Percentiles rank a stretch among this genome's conserved stretches.
Conservation (phyloP, 495 filamentous ascomycete species). For the Penicillium crystallinum region DNA sequence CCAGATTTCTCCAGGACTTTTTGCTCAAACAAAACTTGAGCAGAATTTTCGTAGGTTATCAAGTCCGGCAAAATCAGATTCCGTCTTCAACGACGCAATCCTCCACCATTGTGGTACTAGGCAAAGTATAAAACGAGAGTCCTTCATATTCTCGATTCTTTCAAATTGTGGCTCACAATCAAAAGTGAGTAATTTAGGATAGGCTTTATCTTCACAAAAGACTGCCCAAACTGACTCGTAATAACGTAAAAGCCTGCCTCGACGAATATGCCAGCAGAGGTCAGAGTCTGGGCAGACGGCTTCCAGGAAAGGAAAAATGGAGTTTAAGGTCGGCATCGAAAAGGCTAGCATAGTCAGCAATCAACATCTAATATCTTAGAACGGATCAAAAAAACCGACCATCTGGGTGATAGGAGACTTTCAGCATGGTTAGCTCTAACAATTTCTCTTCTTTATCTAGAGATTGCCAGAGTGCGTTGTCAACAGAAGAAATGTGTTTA, state of each 20-base stretch:
- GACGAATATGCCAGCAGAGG: conserved; percentile 10
- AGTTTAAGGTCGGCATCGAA: conserved; percentile 12
- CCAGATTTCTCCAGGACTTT: too few species aligned
- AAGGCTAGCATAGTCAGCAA: conserved; percentile 8
- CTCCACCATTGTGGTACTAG: too few species aligned
- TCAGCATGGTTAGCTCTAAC: conserved; percentile 12
- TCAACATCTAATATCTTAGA: not conserved
- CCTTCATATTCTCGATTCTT: too few species aligned
- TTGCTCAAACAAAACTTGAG: too few species aligned
- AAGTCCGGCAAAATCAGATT: too few species aligned
- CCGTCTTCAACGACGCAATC: too few species aligned
- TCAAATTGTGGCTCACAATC: conserved; percentile 7
- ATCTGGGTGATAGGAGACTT: conserved; percentile 7
- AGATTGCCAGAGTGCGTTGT: conserved; percentile 9
- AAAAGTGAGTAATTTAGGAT: not conserved
- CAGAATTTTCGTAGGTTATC: too few species aligned
- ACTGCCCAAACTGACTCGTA: conserved; percentile 10
- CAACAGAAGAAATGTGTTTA: too few species aligned
- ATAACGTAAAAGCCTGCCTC: conserved; percentile 5
- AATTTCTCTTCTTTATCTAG: conserved; percentile 9
- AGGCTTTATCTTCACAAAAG: not conserved
- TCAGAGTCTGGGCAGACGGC: conserved; percentile 3
- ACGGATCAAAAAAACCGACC: conserved; percentile 2
- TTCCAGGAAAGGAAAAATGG: conserved; percentile 12
- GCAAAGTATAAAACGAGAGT: too few species aligned